Evolutionary conservation across 2,329 filamentous ascomycete genomes (phyloP), one percentile per base, ranked within the genome.

Genomic region (Colletotrichum neosansevieriae): DNA sequence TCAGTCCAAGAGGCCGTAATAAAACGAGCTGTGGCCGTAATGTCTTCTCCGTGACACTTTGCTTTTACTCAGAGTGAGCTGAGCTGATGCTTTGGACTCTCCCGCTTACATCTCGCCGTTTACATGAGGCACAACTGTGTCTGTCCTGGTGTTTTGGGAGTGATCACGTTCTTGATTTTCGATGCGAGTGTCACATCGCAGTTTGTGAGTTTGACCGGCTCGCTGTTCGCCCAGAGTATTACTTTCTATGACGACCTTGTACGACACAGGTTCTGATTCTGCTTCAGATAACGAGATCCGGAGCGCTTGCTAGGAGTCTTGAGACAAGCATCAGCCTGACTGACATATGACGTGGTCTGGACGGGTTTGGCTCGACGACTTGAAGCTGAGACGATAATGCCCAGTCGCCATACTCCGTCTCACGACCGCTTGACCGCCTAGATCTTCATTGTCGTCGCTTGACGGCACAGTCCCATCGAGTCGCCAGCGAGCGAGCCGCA

Each of bases 371-470:
- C 9, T 40, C 32, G 21, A 36, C 12, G 19, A 17, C 29, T 36
- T n/a, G 17, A 12, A 32, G n/a, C 17, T 12, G 12, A 47, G 32
- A 49, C 11, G 11, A 15, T 40, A 45, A 54, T 6, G 15, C 10
- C 32, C 50, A 12, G n/a, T 19, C 32, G 11, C 32, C 12, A 32
- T 4, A 5, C n/a, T 13, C 10, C 10, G 19, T 29, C 19, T 49
- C 19, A 38, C 50, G 10, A 24, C 19, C 58, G 40, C 49, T n/a
- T 34, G 36, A 19, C 34, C 59, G 34, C 40, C 32, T 34, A 36
- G 50, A 62, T 50, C 51, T 17, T 54, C 34, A 38, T 38, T 11
- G 51, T 24, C 34, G 51, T 38, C 32, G 32, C 40, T 32, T 51
- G 29, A 51, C 29, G 49, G 29, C 17, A 34, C 29, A 5, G 36